Percentiles rank a stretch among this genome's conserved stretches.
phyloP scores from a whole-genome alignment of 2,329 filamentous ascomycete genomes.

The Hymenotorrendiella dingleyae region DNA sequence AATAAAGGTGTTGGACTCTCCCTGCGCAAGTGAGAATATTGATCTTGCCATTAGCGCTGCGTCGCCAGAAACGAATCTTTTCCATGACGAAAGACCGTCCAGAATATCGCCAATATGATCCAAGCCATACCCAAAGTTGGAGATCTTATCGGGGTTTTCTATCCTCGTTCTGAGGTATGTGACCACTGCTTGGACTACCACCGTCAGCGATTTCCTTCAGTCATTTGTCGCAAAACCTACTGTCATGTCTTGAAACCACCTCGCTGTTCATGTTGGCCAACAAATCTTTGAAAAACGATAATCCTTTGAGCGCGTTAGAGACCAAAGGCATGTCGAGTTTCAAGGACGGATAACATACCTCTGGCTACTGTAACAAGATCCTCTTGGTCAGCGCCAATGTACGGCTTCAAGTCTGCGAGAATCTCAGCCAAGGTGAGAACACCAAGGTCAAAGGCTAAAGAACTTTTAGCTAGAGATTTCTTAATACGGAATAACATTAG shows the following conservation, averaged over 20 bases:
- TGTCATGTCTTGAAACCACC: constrained; percentile 13
- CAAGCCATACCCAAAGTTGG: constrained; percentile 19
- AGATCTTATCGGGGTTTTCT: constrained; percentile 4
- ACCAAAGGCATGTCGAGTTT: too few species aligned
- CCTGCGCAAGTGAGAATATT: constrained; percentile 14
- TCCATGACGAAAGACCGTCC: constrained; percentile 9
- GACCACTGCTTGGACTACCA: constrained; percentile 17
- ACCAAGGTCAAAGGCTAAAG: constrained; percentile 15
- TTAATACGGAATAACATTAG: too few species aligned
- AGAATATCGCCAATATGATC: constrained; percentile 16
- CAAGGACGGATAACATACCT: constrained; percentile 11
- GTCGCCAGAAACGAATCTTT: constrained; percentile 16
- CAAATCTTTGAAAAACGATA: constrained; percentile 13
- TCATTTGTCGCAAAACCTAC: too few species aligned
- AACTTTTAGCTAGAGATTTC: constrained; percentile 1
- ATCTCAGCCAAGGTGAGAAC: constrained; percentile 10
- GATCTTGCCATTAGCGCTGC: constrained; percentile 13
- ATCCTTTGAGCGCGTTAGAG: neutral
- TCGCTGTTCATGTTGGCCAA: constrained; percentile 9
- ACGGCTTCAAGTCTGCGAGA: constrained; percentile 15
- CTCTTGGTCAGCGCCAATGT: constrained; percentile 13
- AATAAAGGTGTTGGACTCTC: constrained; percentile 9
- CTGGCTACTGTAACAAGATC: constrained; percentile 15
- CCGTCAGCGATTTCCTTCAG: too few species aligned
- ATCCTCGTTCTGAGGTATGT: constrained; percentile 18